phyloP scores from a whole-genome alignment of 2,329 filamentous ascomycete species.

The Parascedosporium putredinis region DNA sequence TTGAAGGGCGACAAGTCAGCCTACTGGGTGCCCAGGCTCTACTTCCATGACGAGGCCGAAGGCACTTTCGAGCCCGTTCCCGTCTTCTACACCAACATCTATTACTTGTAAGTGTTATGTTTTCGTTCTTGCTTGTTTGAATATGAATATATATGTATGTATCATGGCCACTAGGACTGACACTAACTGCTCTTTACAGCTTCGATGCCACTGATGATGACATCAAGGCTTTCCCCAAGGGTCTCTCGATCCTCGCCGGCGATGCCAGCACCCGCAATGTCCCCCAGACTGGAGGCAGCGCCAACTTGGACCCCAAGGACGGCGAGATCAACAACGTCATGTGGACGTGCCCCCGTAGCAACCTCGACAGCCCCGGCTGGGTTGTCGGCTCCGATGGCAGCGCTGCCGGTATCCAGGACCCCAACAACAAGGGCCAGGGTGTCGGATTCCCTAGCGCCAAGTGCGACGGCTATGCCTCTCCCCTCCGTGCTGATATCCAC shows the following conservation, averaged over 20 bases:
- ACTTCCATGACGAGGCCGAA: conserved; percentile 53
- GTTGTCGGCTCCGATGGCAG: conserved; percentile 43
- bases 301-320: conserved; percentile 39
- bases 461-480: conserved; percentile 53
- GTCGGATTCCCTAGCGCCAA: conserved; percentile 60
- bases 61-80: conserved; percentile 55
- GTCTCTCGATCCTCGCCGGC: conserved; percentile 62
- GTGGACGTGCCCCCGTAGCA: conserved; percentile 50
- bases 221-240: conserved; percentile 58
- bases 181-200: conserved; percentile 9
- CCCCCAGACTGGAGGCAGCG: conserved; percentile 39
- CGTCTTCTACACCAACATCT: conserved; percentile 63
- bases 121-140: neutral
- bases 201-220: conserved; percentile 55
- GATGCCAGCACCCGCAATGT: conserved; percentile 47
- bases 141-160: too few relatives aligned
- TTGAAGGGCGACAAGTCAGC: conserved; percentile 60
- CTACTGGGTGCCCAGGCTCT: conserved; percentile 69
- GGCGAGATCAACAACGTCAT: conserved; percentile 44
- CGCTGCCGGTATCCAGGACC: conserved; percentile 43
- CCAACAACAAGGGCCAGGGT: conserved; percentile 43
- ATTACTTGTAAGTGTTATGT: conserved; percentile 46
- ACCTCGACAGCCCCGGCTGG: conserved; percentile 40
- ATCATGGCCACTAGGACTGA: too few relatives aligned
- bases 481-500: conserved; percentile 56